Base-by-base conservation (phyloP, 2,329 filamentous ascomycete species). In the Aaosphaeria arxii region DNA sequence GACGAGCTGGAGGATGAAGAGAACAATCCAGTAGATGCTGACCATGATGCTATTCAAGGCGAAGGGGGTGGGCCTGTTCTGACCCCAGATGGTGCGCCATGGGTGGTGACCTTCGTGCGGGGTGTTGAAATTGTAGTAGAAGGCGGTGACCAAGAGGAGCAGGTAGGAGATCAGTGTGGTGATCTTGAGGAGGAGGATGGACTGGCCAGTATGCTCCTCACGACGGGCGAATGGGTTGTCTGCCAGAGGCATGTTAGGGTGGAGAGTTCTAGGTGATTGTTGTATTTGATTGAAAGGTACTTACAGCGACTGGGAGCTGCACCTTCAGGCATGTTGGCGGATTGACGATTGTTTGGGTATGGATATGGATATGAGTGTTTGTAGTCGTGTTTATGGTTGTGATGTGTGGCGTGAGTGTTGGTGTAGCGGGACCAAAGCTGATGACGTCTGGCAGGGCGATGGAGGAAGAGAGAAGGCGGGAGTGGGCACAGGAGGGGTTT, bases 171-270 rank as follows among this genome's bases (percentile, higher is more conserved):
- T 52, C 40, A 85, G 78, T 4, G 88, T 89, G 52, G 91, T 73
- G 66, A 90, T 72, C 71, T 89, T 91, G 80, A 94, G 94, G 33
- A 83, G 77, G 55, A 83, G 75, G 59, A 96, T 75, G 44, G 83
- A 77, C 52, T 76, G 74, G 30, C 73, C 70, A 51, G 78, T 78
- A 64, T 89, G 85, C 13, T 81, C 77, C 50, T 91, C 86, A 61
- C 83, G 83, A 70, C 79, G 84, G 50, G 80, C 76, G 73, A 94
- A 94, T 30, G 89, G 89, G 69, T 94, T 94, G 66, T 83, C 86
- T 88, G 47, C 30, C 49, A 33, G 29, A 11, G 11, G 44, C 30
- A 31, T 46, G 46, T 40, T 56, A 44, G 30, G 36, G 13, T 29
- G 33, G 33, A n/a, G 11, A 38, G 9, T 7, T 42, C 36, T n/a